Evolutionary conservation across 2,329 filamentous ascomycete genomes (phyloP).

Genomic region (Cercospora sp.): DNA sequence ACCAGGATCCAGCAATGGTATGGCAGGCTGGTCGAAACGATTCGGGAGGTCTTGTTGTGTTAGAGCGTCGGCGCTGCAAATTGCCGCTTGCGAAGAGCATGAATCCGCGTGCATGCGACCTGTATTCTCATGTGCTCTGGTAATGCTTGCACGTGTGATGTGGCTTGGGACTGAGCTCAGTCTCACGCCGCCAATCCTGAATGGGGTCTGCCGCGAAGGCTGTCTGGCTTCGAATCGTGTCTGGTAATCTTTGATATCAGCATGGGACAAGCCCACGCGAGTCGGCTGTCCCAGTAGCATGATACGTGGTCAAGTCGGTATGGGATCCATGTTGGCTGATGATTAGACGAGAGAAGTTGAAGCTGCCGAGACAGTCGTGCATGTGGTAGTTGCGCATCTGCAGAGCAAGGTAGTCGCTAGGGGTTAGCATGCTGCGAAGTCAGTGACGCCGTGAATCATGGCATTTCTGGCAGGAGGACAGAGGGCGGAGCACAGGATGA

Average conservation of each 20-base stretch:
- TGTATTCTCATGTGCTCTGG: constrained; percentile 26
- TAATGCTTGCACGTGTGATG: constrained; percentile 19
- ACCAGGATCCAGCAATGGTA: constrained; percentile 30
- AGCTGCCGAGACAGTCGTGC: background rate
- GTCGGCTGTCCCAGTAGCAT: constrained; percentile 38
- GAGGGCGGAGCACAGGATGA: background rate
- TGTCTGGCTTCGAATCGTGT: constrained; percentile 26
- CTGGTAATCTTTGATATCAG: constrained; percentile 34
- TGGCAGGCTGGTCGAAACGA: background rate
- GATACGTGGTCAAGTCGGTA: background rate
- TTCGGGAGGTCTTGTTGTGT: background rate
- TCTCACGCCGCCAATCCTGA: constrained; percentile 20
- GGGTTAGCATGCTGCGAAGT: background rate
- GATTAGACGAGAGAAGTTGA: background rate
- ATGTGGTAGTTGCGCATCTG: background rate
- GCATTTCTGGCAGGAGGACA: background rate
- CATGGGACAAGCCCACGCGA: constrained; percentile 32
- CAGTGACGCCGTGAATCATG: background rate
- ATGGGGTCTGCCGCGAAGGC: constrained; percentile 9
- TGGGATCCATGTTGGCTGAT: background rate
- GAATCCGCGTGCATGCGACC: constrained; percentile 25
- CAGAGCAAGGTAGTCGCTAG: background rate
- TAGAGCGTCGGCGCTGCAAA: constrained; percentile 9
- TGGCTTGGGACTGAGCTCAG: constrained; percentile 26
- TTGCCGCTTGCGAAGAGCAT: constrained; percentile 22